Conservation (phyloP, 2,329 filamentous ascomycete species). For the Didymella exigua region DNA sequence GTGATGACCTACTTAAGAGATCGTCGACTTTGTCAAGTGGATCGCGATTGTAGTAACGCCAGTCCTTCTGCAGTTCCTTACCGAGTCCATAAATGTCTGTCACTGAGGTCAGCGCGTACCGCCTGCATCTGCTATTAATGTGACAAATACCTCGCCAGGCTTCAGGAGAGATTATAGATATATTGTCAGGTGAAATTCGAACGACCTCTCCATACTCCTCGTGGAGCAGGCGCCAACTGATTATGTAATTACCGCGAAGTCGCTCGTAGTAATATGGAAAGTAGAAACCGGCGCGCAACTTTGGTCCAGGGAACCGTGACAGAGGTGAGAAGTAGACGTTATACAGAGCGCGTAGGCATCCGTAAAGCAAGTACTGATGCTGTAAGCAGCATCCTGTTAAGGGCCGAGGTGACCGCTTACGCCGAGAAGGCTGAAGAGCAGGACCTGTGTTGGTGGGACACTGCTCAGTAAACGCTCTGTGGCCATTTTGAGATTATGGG, state of each 20-base stretch:
- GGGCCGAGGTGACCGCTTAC: background rate
- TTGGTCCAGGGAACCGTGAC: constrained; percentile 13
- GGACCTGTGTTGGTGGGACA: background rate
- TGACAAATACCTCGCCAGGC: background rate
- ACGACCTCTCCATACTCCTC: background rate
- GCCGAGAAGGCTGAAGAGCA: background rate
- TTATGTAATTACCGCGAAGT: background rate
- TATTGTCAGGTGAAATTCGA: background rate
- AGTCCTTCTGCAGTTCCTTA: background rate
- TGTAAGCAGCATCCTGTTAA: background rate
- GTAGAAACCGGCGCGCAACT: constrained; percentile 1
- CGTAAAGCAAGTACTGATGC: background rate
- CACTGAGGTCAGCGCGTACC: background rate
- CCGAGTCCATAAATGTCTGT: background rate
- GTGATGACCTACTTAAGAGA: background rate
- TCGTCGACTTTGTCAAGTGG: background rate
- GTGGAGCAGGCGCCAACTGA: background rate
- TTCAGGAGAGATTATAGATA: background rate
- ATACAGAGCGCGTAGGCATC: background rate
- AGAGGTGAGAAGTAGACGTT: constrained; percentile 15
- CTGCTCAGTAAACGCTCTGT: background rate
- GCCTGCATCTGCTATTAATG: too few relatives aligned
- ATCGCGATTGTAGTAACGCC: background rate
- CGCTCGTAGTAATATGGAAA: constrained; percentile 11
- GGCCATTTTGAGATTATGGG: background rate